Base-by-base conservation (phyloP, 2,329 filamentous ascomycete species). In the Nannizziopsis arthrosporioides region DNA sequence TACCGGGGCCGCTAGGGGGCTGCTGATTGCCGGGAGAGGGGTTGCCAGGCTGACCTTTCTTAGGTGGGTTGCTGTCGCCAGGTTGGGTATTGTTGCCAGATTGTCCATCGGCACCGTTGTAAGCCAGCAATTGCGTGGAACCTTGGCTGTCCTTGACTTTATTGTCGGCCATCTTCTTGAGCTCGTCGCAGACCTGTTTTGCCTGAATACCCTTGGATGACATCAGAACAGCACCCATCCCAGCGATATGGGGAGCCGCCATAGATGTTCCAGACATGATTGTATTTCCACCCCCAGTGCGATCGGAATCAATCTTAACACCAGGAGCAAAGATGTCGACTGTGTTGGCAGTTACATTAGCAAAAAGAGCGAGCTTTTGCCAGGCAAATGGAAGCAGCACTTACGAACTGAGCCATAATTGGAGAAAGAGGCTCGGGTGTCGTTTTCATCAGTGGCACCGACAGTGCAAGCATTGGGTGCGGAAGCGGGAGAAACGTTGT, bases 291-390 rank as follows among this genome's bases (percentile, higher is more conserved):
- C 67, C 69, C 51, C 63, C 63, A 18, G 63, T 67, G 72, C 71
- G 77, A 7, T 74, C 59, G 31, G 67, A 72, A 10, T 73, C 63
- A 49, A 80, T 70, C 53, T 70, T 54, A 54, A 73, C 67, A 39
- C 77, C 77, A 1, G 77, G 76, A 8, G 74, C 76, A 55, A 74
- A 79, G 57, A 80, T 63, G 57, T 78, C 76, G 41, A 77, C 69
- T 53, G 32, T 27, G 31, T 41, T 19, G 7, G 17, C 30, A 15
- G 45, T 19, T 42, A 35, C 32, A 32, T 8, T n/a, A n/a, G 44
- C 18, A 38, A 4, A 8, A 9, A 15, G 5, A 17, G 10, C 7
- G 12, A 37, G n/a, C n/a, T n/a, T n/a, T n/a, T 8, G 37, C 1
- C 9, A 15, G 12, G 3, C 14, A 2, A 18, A 34, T 39, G 36